Evolutionary conservation across 2,329 filamentous ascomycete species (phyloP), one percentile per base, ranked within the genome.

Genomic region (Aschersonia sp.): DNA sequence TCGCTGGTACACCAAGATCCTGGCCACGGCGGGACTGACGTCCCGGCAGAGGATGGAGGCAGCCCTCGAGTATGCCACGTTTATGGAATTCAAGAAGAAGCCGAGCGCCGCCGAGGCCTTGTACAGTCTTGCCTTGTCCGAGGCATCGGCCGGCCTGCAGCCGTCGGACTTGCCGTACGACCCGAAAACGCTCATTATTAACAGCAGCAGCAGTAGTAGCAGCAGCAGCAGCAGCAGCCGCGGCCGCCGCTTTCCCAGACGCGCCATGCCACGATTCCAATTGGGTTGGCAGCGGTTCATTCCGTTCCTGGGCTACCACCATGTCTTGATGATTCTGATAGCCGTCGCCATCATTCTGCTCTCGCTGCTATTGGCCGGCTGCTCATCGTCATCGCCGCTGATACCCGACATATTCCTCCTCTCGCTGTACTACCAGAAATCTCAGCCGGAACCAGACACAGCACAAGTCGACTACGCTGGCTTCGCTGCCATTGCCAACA

Each of bases 291-390:
- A 70, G 81, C 79, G 78, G 60, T 78, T 76, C 57, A 68, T 84
- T 62, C 81, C 81, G 55, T 83, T 84, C 61, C 71, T 84, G 50
- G 81, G 81, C 55, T 83, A 83, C 60, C 81, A 83, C 62, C 79
- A 98, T 79, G 84, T 97, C 55, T 78, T 98, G 65, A 98, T 98
- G 92, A 87, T 98, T 58, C 71, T 98, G 55, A 95, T 98, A 61
- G 89, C 86, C 48, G 72, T 96, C 50, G 79, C 89, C 43, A 95
- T 98, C 60, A 94, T 98, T 65, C 72, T 98, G 62, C 75, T 98
- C 55, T 89, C 92, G 57, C 78, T 98, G 54, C 71, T 98, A 58
- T 73, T 98, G 56, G 90, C 92, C 60, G 92, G 92, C 58, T 98
- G 92, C 68, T 97, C 92, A 5, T 97, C 90, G 8, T 95, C 90